Conservation (phyloP, 2,329 filamentous ascomycete species). For the Verticillium klebahnii region DNA sequence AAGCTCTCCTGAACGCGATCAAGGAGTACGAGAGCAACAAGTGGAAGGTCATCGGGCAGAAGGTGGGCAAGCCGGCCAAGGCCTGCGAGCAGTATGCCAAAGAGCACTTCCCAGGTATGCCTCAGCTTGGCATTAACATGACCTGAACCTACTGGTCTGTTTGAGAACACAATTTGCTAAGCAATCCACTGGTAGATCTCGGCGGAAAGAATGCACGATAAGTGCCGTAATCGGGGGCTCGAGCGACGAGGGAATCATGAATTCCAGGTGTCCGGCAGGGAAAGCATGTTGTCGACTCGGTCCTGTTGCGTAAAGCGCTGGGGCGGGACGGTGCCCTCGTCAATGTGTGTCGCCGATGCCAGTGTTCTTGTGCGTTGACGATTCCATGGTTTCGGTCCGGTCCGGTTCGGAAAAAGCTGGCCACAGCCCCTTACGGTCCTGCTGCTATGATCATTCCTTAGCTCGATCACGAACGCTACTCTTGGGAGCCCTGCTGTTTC, state of each 20-base stretch:
- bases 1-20: constrained; percentile 83
- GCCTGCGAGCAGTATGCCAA: constrained; percentile 80
- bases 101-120: constrained; percentile 72
- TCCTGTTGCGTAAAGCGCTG: not conserved
- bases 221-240: not conserved
- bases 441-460: not conserved
- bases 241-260: not conserved
- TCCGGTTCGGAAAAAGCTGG: not conserved
- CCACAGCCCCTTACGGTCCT: not conserved
- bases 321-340: not conserved
- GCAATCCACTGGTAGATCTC: not conserved
- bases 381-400: not conserved
- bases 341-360: not conserved
- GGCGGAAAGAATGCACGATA: not conserved
- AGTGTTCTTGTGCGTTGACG: not conserved
- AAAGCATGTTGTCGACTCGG: not conserved
- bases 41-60: constrained; percentile 95
- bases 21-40: constrained; percentile 99
- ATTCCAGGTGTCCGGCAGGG: not conserved
- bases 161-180: not conserved
- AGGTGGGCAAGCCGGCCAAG: constrained; percentile 97
- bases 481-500: not conserved
- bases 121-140: not conserved
- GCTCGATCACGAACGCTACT: not conserved
- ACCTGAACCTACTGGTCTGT: not conserved